Evolutionary conservation across 257 asterid genomes (phyloP).

Genomic region (Solanum pinnatisectum): DNA sequence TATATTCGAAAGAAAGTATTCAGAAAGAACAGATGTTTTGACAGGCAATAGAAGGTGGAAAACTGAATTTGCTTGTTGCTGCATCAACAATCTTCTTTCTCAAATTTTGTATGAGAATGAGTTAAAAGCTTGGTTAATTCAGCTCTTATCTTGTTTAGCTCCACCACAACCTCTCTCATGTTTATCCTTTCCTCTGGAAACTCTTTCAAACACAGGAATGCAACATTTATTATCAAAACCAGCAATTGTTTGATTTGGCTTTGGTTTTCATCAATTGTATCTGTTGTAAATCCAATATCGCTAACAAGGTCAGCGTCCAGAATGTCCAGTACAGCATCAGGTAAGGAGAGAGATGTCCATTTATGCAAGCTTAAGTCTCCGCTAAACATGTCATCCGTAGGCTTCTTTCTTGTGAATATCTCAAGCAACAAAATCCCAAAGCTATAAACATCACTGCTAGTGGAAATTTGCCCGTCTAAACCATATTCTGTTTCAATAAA

Average conservation of each 20-base stretch:
- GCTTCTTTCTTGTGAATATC: slow-evolving; percentile 33
- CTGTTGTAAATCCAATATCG: neutral
- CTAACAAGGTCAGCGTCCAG: slow-evolving; percentile 12
- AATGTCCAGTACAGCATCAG: slow-evolving; percentile 17
- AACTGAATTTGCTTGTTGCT: neutral
- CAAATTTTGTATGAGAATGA: neutral
- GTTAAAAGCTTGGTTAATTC: neutral
- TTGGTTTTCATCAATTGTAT: neutral
- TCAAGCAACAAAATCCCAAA: slow-evolving; percentile 35
- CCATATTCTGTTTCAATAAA: slow-evolving; percentile 28
- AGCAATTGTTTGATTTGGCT: neutral
- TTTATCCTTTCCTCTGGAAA: slow-evolving; percentile 20
- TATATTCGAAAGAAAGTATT: too few relatives aligned
- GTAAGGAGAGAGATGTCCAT: slow-evolving; percentile 22
- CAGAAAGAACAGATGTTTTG: neutral
- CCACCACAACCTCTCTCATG: slow-evolving; percentile 6
- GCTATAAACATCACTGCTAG: slow-evolving; percentile 33
- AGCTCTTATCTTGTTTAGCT: slow-evolving; percentile 20
- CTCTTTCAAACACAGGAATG: slow-evolving; percentile 22
- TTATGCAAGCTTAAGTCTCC: slow-evolving; percentile 25
- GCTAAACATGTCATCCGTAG: slow-evolving; percentile 22
- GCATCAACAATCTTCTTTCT: neutral
- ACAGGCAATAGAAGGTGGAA: neutral
- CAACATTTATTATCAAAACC: slow-evolving; percentile 9
- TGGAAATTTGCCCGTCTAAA: slow-evolving; percentile 24